phyloP scores from a whole-genome alignment of 345 rosid genomes.

The Hypericum perforatum region DNA sequence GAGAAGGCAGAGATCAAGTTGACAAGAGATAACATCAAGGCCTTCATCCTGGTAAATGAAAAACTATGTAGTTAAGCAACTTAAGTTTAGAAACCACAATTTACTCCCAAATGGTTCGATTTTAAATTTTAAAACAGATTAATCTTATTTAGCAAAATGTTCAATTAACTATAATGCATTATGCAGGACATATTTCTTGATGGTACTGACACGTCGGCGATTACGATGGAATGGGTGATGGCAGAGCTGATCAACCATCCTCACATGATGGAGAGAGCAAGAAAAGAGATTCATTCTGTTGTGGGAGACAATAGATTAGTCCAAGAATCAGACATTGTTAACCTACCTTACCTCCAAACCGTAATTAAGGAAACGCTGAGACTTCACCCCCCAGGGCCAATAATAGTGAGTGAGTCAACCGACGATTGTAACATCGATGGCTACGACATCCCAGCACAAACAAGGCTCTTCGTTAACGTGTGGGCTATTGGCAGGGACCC shows the following conservation, averaged over 20 bases:
- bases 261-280: slow-evolving; percentile 19
- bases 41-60: slow-evolving; percentile 23
- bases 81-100: too few species aligned
- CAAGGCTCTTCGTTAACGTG: slow-evolving; percentile 33
- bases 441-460: slow-evolving; percentile 22
- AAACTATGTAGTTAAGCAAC: too few species aligned
- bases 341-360: slow-evolving; percentile 39
- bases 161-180: neutral
- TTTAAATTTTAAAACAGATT: too few species aligned
- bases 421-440: slow-evolving; percentile 33
- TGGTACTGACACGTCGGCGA: slow-evolving; percentile 36
- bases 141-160: too few species aligned
- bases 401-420: slow-evolving; percentile 40
- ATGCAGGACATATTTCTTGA: slow-evolving; percentile 15
- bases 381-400: slow-evolving; percentile 43
- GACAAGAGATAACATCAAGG: slow-evolving; percentile 25
- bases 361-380: slow-evolving; percentile 32
- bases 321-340: slow-evolving; percentile 30
- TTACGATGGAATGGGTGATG: slow-evolving; percentile 47
- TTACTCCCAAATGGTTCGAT: too few species aligned
- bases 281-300: slow-evolving; percentile 30
- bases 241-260: slow-evolving; percentile 38
- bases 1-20: slow-evolving; percentile 24
- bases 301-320: slow-evolving; percentile 25
- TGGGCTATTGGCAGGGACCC: slow-evolving; percentile 41